These are phyloP conservation scores for Spergularia marina DNA, from an alignment of 148 eudicot species.

Conservation along the genomic window DNA sequence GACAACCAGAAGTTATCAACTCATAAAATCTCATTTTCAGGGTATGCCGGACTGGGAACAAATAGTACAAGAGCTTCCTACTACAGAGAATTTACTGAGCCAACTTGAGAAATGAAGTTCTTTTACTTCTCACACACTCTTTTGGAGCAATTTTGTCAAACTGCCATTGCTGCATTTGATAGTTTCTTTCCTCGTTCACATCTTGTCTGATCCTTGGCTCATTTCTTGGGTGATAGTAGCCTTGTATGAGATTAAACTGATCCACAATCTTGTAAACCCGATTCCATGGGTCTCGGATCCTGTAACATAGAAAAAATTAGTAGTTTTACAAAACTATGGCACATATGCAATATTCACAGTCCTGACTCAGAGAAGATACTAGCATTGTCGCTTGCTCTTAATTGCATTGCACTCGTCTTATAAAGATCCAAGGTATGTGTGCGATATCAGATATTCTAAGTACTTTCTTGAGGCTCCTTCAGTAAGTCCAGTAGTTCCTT, in stretches of 20 bases:
- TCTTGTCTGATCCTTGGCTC: not conserved
- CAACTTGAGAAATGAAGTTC: conserved; percentile 75
- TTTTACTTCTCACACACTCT: not conserved
- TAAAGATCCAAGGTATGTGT: too few species aligned
- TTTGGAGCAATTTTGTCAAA: not conserved
- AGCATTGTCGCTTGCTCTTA: not conserved
- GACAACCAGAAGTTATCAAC: not conserved
- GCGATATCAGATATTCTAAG: too few species aligned
- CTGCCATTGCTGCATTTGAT: not conserved
- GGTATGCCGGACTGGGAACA: conserved; percentile 96
- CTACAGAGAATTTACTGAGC: conserved; percentile 77
- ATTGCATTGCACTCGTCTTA: too few species aligned
- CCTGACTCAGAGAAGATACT: not conserved
- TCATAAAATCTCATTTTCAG: conserved; percentile 34
- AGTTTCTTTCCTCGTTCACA: not conserved
- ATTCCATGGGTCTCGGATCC: not conserved
- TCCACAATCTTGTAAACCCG: not conserved
- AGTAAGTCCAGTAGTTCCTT: too few species aligned
- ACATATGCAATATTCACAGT: not conserved
- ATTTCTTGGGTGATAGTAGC: not conserved
- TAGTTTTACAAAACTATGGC: not conserved
- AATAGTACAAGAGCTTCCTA: conserved; percentile 75
- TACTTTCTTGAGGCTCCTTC: too few species aligned
- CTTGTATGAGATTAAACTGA: not conserved
- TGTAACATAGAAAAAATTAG: not conserved